Percentiles rank a stretch among this genome's conserved stretches.
Evolutionary conservation across 2,329 filamentous ascomycete species (phyloP).

Genomic region (Monosporascus sp.): DNA sequence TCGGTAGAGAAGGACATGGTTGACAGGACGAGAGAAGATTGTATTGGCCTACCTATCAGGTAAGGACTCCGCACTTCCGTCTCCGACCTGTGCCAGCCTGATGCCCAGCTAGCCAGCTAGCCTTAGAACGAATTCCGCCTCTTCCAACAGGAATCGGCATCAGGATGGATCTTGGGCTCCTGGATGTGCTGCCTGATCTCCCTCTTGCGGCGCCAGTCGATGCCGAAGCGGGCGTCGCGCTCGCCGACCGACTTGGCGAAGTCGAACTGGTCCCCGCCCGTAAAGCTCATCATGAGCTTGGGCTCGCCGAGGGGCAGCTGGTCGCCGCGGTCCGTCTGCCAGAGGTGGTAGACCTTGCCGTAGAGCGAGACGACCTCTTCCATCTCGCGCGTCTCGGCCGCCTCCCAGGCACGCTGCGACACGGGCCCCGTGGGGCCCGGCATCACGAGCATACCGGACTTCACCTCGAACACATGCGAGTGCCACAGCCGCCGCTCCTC

Average conservation of each 20-base stretch:
- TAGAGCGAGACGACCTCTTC: slow-evolving; percentile 68
- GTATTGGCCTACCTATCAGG: too few species aligned
- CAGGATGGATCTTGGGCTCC: slow-evolving; percentile 35
- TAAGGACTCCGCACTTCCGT: too few species aligned
- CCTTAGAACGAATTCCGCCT: slow-evolving; percentile 13
- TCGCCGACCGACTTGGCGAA: slow-evolving; percentile 38
- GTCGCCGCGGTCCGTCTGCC: slow-evolving; percentile 77
- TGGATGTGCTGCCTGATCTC: slow-evolving; percentile 37
- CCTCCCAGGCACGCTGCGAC: slow-evolving; percentile 63
- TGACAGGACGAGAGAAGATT: too few species aligned
- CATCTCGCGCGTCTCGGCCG: slow-evolving; percentile 76
- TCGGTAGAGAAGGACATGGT: too few species aligned
- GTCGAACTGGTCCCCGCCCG: slow-evolving; percentile 42
- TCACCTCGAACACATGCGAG: slow-evolving; percentile 68
- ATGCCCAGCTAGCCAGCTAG: background rate
- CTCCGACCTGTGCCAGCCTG: background rate
- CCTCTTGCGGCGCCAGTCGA: slow-evolving; percentile 39
- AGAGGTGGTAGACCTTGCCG: slow-evolving; percentile 80
- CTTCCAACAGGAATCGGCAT: slow-evolving; percentile 24
- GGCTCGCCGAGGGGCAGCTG: slow-evolving; percentile 46
- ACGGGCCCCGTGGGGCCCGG: slow-evolving; percentile 50
- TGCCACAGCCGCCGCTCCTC: slow-evolving; percentile 77
- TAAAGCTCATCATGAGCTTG: slow-evolving; percentile 51
- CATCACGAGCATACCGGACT: slow-evolving; percentile 76
- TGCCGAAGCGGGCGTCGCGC: slow-evolving; percentile 41